These are phyloP conservation scores for Ilyonectria mors-panacis DNA, from an alignment of 2,329 filamentous ascomycete genomes.

Conservation along the genomic window DNA sequence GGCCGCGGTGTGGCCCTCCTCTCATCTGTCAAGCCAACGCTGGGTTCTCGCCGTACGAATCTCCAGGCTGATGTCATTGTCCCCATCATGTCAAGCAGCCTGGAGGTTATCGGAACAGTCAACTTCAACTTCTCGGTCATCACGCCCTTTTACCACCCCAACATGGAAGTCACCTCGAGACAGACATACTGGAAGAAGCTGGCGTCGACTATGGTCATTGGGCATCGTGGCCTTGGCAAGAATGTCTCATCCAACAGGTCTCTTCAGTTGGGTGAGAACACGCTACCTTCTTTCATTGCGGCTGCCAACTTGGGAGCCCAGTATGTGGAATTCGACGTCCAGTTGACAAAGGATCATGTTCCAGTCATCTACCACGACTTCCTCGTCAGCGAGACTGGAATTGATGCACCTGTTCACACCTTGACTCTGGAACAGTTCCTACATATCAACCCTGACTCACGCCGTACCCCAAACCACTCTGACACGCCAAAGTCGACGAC, in stretches of 20 bases:
- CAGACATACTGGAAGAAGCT: constrained; percentile 98
- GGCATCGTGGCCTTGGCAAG: constrained; percentile 86
- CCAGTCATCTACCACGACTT: constrained; percentile 99
- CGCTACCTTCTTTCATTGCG: constrained; percentile 94
- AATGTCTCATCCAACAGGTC: constrained; percentile 88
- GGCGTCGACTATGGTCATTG: constrained; percentile 86
- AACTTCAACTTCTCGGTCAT: constrained; percentile 98
- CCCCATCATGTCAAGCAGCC: constrained; percentile 85
- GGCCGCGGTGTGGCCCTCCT: constrained; percentile 91
- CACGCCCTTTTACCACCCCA: constrained; percentile 93
- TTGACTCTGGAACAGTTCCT: constrained; percentile 96
- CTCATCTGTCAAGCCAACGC: constrained; percentile 84
- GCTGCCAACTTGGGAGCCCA: constrained; percentile 91
- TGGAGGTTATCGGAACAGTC: constrained; percentile 94
- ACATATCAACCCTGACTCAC: constrained; percentile 79
- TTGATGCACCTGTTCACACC: constrained; percentile 96
- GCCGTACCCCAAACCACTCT: constrained; percentile 32
- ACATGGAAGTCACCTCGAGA: constrained; percentile 90
- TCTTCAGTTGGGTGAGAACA: constrained; percentile 96
- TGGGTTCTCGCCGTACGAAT: constrained; percentile 90
- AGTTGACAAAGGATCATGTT: constrained; percentile 98
- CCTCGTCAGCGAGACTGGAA: constrained; percentile 95
- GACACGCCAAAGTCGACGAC: constrained; percentile 30
- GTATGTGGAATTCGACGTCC: constrained; percentile 87
- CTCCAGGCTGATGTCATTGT: constrained; percentile 94